A percentile compares a stretch with the other conserved stretches of the same genome.
Evolutionary conservation across 495 filamentous ascomycete species (phyloP).

Genomic region (Tuber calosporum): DNA sequence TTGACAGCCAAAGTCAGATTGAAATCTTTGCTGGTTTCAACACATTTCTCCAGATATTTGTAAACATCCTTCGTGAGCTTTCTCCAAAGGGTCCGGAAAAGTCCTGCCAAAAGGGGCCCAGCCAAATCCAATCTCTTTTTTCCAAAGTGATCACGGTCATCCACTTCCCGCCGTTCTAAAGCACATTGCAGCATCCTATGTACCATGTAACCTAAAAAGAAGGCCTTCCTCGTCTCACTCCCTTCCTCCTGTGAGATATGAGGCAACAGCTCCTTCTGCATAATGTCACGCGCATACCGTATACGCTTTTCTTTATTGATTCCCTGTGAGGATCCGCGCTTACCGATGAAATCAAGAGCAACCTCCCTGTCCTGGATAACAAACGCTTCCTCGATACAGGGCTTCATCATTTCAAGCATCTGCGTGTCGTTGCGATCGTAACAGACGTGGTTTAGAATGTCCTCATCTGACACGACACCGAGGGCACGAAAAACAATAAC

Average conservation of each 20-base stretch:
- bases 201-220: constrained; percentile 98
- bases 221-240: constrained; percentile 94
- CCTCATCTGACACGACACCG: constrained; percentile 93
- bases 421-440: constrained; percentile 90
- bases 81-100: constrained; percentile 82
- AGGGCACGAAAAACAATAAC: constrained; percentile 91
- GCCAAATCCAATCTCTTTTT: constrained; percentile 97
- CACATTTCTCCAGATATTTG: constrained; percentile 79
- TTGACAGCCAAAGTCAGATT: constrained; percentile 84
- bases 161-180: constrained; percentile 79
- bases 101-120: constrained; percentile 81
- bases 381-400: constrained; percentile 92
- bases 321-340: constrained; percentile 68
- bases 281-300: constrained; percentile 79
- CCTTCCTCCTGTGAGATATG: constrained; percentile 94
- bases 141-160: constrained; percentile 97
- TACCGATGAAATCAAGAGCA: constrained; percentile 93
- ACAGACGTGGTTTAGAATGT: constrained; percentile 95
- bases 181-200: constrained; percentile 87
- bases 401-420: constrained; percentile 95
- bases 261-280: constrained; percentile 93
- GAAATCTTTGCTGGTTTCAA: constrained; percentile 81
- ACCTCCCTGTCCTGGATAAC: constrained; percentile 92
- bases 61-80: constrained; percentile 83
- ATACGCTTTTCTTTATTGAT: constrained; percentile 80